Evolutionary conservation across 176 grass and related monocot genomes (phyloP), one percentile per base, ranked within the genome.

Genomic region (Zea luxurians): DNA sequence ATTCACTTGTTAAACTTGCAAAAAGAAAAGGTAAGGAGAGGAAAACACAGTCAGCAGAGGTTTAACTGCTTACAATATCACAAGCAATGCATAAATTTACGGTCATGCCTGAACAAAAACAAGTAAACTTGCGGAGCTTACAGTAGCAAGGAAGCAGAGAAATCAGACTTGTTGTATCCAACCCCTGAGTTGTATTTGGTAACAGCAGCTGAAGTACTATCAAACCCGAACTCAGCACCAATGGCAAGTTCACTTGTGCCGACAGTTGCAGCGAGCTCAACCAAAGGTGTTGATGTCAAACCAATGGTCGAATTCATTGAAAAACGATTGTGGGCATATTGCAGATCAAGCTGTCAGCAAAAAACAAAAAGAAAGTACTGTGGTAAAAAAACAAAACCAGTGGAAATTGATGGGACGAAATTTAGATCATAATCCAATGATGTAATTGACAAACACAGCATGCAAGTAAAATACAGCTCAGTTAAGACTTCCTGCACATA

Each of bases 161-260:
- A 81, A 87, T 93, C 93, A 6, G 79, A 64, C 38, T 91, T 91
- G 88, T 82, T 91, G 82, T 89, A 97, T 74, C 86, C 72, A 8
- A 97, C 55, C 40, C 93, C 93, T 4, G 84, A 90, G 81, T 97
- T 97, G 86, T 97, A 97, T 77, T 97, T 97, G 16, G 90, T 93
- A 68, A 97, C 74, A 87, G 81, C 85, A 61, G 93, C 90, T 40
- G 93, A 93, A 80, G 86, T 78, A 68, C 93, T 97, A 77, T 97
- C 93, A 89, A 97, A 97, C 10, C 93, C 93, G 83, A 97, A 71
- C 83, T 97, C 90, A 18, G 75, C 90, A 70, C 93, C 93, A 66
- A 89, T 5, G 83, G 74, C 57, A 69, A 97, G 61, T 81, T 93
- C 86, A 42, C 68, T 89, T 44, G 83, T 87, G 70, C 93, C 93